Base-by-base conservation (phyloP, 257 asterid genomes). In the Solanum chiquidenum region DNA sequence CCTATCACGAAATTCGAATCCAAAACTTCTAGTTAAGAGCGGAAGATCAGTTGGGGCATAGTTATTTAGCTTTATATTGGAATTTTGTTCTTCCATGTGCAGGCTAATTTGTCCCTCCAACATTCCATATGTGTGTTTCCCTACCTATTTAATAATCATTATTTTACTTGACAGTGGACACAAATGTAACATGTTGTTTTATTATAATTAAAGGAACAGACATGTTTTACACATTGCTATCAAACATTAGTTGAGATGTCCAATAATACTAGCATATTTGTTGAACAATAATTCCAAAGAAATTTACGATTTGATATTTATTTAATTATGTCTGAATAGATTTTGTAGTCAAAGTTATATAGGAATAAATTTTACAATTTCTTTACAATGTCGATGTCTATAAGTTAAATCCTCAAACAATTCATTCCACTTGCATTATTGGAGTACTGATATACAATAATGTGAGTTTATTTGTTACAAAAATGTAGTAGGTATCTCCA, bases 401-500 rank as follows among this genome's bases (percentile, higher is more conserved):
- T 9, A 72, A 72, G 79, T 72, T 9, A 34, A 34, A 72, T 33
- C 44, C 8, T 5, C 14, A 9, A 33, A 18, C 37, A 77, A 77
- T 7, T 76, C 62, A 40, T 40, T 80, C 40, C 6, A 27, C 25
- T 80, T 80, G 40, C 13, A 27, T 46, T 80, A 46, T 16, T 80
- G 1, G 27, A 46, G 40, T 27, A 37, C 40, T 7, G 40, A 44
- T 46, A 16, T 80, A 21, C 27, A 64, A 64, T 64, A 25, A 25
- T 25, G 13, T 25, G 72, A 64, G 18, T 64, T 64, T 64, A 64
- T 25, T n/a, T 64, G 72, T 64, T 25, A 64, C 93, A 91, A 94
- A 94, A 93, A 92, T 75, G 89, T 91, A 91, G 94, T 93, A 92
- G 94, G 89, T 44, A 60, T 55, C 89, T 88, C 89, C 46, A 90